phyloP scores from a whole-genome alignment of 805 yeast species.

The Candida boleticola region DNA sequence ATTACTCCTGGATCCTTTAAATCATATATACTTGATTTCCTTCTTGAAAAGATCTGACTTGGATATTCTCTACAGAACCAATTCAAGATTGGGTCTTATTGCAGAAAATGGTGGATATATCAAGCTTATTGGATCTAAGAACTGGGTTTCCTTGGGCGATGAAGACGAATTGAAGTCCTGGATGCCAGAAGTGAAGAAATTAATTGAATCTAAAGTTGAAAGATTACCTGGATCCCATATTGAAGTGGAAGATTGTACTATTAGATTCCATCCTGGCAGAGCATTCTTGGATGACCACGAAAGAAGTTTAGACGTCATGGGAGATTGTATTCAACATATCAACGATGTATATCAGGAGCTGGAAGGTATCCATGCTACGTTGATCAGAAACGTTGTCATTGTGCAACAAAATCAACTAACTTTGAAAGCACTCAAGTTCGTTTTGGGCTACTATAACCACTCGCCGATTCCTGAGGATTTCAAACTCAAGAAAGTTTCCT shows the following conservation, averaged over 20 bases:
- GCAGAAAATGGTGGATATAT: constrained; percentile 91
- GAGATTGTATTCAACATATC: constrained; percentile 82
- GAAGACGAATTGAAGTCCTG: constrained; percentile 48
- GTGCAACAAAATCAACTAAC: constrained; percentile 66
- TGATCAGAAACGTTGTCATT: constrained; percentile 65
- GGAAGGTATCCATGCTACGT: constrained; percentile 66
- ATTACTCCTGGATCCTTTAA: constrained; percentile 53
- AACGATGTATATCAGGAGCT: constrained; percentile 64
- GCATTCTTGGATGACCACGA: constrained; percentile 60
- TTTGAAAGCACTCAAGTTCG: constrained; percentile 52
- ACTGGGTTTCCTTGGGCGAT: constrained; percentile 65
- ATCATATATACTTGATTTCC: constrained; percentile 71
- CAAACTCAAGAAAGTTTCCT: constrained; percentile 18
- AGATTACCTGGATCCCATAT: constrained; percentile 77
- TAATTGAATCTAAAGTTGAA: constrained; percentile 62
- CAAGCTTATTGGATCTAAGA: constrained; percentile 46
- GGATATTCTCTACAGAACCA: constrained; percentile 65
- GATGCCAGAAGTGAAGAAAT: constrained; percentile 55
- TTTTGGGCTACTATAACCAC: constrained; percentile 38
- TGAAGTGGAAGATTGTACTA: constrained; percentile 71
- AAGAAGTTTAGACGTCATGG: constrained; percentile 66
- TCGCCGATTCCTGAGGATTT: constrained; percentile 22
- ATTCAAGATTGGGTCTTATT: constrained; percentile 72
- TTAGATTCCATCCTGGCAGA: constrained; percentile 72
- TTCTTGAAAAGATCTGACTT: constrained; percentile 61